Evolutionary conservation across 2,329 filamentous ascomycete species (phyloP).

Genomic region (Colletotrichum sp.): DNA sequence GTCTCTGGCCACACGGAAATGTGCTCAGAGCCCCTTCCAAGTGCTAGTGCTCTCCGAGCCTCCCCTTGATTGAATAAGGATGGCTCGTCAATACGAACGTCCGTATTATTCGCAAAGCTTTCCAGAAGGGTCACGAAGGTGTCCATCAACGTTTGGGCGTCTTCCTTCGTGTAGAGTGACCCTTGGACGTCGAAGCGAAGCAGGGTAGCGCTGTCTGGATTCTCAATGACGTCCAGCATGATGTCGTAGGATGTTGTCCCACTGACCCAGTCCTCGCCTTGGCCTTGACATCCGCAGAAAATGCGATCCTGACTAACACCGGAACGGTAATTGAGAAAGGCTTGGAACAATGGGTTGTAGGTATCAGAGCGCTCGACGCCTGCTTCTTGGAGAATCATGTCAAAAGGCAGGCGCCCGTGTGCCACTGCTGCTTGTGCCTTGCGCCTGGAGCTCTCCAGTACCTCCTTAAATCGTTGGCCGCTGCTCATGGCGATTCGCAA

Average conservation of each 20-base stretch:
- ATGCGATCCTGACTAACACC: constrained; percentile 5
- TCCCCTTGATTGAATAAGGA: neutral
- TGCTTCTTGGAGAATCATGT: constrained; percentile 49
- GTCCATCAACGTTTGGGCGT: neutral
- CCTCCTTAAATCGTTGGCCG: neutral
- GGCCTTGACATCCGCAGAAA: neutral
- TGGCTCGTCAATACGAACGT: neutral
- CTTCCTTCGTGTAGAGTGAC: neutral
- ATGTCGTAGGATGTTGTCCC: neutral
- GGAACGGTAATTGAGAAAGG: constrained; percentile 35
- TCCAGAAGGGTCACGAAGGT: neutral
- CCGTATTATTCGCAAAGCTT: neutral
- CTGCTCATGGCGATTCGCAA: constrained; percentile 36
- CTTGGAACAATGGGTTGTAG: constrained; percentile 54
- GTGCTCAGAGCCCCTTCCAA: neutral
- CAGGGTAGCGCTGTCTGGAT: neutral
- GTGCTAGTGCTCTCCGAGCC: neutral
- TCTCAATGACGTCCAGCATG: neutral
- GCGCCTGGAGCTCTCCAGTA: neutral
- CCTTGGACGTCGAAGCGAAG: neutral
- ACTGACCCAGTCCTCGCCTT: neutral
- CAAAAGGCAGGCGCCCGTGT: constrained; percentile 51
- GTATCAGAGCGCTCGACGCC: constrained; percentile 39
- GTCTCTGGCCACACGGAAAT: neutral
- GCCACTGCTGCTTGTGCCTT: constrained; percentile 36